These are phyloP conservation scores for Umbelopsis isabellina DNA, from an alignment of 192 early-diverging fungal species.

Conservation along the genomic window DNA sequence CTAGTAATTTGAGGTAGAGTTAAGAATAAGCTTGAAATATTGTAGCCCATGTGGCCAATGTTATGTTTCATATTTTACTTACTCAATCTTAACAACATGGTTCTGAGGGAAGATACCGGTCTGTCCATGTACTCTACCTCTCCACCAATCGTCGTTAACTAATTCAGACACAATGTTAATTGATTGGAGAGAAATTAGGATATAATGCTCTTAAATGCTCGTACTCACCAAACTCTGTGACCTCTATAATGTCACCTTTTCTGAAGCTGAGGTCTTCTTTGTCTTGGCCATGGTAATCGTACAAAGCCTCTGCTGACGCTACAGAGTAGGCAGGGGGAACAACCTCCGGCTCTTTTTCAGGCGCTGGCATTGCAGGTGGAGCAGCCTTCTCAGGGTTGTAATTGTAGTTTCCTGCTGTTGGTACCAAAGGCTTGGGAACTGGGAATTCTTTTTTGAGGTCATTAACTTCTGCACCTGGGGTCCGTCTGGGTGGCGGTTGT, in stretches of 20 bases:
- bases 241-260: conserved; percentile 62
- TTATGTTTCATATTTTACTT: conserved; percentile 21
- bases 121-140: conserved; percentile 32
- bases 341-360: not conserved
- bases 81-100: conserved; percentile 32
- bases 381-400: conserved; percentile 5
- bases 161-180: not conserved
- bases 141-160: conserved; percentile 47
- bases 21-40: not conserved
- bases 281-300: conserved; percentile 64
- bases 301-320: conserved; percentile 55
- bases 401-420: not conserved
- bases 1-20: not conserved
- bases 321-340: conserved; percentile 32
- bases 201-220: not conserved
- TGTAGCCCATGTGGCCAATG: not conserved
- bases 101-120: conserved; percentile 38
- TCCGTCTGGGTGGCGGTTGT: conserved; percentile 3
- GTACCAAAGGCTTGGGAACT: not conserved
- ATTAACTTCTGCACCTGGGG: conserved; percentile 4
- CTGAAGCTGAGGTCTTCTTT: conserved; percentile 59
- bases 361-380: conserved; percentile 5
- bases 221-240: conserved; percentile 44
- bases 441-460: conserved; percentile 9
- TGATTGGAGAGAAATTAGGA: not conserved